Base-by-base conservation (phyloP, 169 alveolate species). In the Cryptosporidium meleagridis region DNA sequence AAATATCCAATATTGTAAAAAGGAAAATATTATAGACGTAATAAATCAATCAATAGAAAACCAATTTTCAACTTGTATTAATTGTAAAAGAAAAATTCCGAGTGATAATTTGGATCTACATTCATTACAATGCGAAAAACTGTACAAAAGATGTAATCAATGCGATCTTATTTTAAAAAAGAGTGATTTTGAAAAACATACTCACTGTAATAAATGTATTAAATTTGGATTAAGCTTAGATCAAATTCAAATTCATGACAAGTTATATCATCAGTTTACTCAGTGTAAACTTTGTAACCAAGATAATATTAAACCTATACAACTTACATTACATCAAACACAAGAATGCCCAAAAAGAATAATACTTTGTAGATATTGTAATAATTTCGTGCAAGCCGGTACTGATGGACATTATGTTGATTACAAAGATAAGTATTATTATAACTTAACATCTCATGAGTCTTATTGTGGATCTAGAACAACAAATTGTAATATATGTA, bases 381-480 rank as follows among this genome's bases (percentile, higher is more conserved):
- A 85, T 41, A 65, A 85, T 21, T 86, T 44, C 53, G 92, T 85
- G 7, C 84, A 91, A 16, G 92, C 93, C 1, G 93, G 93, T 26
- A 65, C 59, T 16, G 91, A 85, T 31, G 84, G 85, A 12, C 69
- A 65, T 44, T 29, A 31, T 37, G 85, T 45, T n/a, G 92, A 91
- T 23, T 61, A 31, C 39, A 62, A 53, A 55, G 93, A 91, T 87
- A 23, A 39, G 18, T 65, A 85, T 35, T 69, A 80, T 31, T 80
- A 71, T 35, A 91, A 91, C 44, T 69, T 85, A 58, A 69, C 93
- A 26, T 51, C 93, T 14, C 93, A 91, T 14, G 93, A 91, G 45
- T 73, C 92, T 44, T 91, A 91, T 70, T 91, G 93, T 61, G 93
- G 93, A 29, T 84, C 93, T 29, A 68, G 93, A 45, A 91, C 93